These are phyloP conservation scores for Venturia effusa DNA, from an alignment of 2,329 filamentous ascomycete species.

Conservation along the genomic window DNA sequence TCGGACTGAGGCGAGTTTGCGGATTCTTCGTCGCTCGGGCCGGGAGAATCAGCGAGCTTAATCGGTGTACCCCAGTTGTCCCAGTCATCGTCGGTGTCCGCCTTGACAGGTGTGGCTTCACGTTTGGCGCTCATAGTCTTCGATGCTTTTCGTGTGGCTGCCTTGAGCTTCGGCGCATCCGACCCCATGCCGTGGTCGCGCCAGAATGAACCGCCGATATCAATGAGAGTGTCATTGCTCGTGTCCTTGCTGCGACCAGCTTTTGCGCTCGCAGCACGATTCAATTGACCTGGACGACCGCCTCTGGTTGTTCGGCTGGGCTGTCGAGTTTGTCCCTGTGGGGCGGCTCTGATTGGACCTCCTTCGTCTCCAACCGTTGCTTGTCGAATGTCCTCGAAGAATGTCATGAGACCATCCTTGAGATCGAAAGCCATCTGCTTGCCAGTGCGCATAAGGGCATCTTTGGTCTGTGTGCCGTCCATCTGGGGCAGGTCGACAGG, in stretches of 20 bases:
- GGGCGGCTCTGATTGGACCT: slow-evolving; percentile 26
- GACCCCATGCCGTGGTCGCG: slow-evolving; percentile 27
- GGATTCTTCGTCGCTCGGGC: background rate
- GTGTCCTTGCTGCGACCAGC: background rate
- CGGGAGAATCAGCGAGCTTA: background rate
- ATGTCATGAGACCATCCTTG: slow-evolving; percentile 81
- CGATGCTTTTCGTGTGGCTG: slow-evolving; percentile 27
- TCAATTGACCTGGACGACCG: slow-evolving; percentile 9
- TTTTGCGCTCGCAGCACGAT: slow-evolving; percentile 13
- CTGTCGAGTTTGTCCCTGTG: background rate
- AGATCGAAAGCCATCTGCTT: slow-evolving; percentile 86
- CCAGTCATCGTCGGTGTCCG: slow-evolving; percentile 36
- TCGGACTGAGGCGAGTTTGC: background rate
- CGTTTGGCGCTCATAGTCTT: slow-evolving; percentile 22
- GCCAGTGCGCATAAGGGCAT: slow-evolving; percentile 29
- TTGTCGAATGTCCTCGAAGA: slow-evolving; percentile 89
- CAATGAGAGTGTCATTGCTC: slow-evolving; percentile 16
- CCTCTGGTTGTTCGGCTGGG: slow-evolving; percentile 13
- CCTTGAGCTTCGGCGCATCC: slow-evolving; percentile 18
- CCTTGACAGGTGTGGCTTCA: slow-evolving; percentile 14
- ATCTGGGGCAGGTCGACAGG: slow-evolving; percentile 13
- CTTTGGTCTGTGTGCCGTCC: slow-evolving; percentile 13
- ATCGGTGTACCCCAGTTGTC: slow-evolving; percentile 38
- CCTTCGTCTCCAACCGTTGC: slow-evolving; percentile 93
- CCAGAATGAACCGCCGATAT: slow-evolving; percentile 33